Conservation (phyloP, 352 stramenopile species). For the Phytopythium chamaehyphon region DNA sequence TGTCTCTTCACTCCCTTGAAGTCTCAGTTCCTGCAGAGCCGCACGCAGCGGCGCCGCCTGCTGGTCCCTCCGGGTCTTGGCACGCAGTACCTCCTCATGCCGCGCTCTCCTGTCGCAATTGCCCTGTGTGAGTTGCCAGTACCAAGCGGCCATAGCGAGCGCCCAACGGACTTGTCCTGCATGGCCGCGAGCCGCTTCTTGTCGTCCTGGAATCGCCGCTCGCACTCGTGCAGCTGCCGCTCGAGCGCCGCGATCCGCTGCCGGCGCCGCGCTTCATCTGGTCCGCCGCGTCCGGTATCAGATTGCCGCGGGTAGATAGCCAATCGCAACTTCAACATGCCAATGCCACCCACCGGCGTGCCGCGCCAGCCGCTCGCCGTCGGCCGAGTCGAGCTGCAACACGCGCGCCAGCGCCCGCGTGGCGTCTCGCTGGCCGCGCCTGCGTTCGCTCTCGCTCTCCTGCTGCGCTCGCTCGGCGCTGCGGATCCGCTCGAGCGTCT, state of each 20-base stretch:
- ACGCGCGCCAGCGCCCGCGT: slow-evolving; percentile 51
- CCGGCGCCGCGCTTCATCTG: not conserved
- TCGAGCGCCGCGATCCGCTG: slow-evolving; percentile 12
- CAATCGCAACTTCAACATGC: not conserved
- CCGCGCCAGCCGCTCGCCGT: slow-evolving; percentile 21
- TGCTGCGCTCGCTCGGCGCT: slow-evolving; percentile 4
- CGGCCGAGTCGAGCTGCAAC: slow-evolving; percentile 41
- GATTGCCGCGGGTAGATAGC: no score
- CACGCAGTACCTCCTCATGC: slow-evolving; percentile 37
- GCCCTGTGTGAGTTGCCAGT: no score
- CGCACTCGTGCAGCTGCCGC: slow-evolving; percentile 29
- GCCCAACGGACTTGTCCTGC: slow-evolving; percentile 41
- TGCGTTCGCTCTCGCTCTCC: slow-evolving; percentile 13
- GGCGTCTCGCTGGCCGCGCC: slow-evolving; percentile 22
- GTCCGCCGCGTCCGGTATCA: no score
- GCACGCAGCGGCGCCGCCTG: slow-evolving; percentile 17
- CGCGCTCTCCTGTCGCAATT: slow-evolving; percentile 33
- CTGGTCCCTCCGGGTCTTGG: slow-evolving; percentile 28
- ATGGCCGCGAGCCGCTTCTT: slow-evolving; percentile 46
- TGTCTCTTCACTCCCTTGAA: not conserved
- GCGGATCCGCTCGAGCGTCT: slow-evolving; percentile 24
- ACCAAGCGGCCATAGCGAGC: no score
- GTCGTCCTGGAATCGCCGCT: slow-evolving; percentile 29
- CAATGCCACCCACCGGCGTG: slow-evolving; percentile 26
- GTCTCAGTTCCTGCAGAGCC: slow-evolving; percentile 11